Conservation (phyloP, 371 early-diverging fungal species). For the Nematocida parisii region DNA sequence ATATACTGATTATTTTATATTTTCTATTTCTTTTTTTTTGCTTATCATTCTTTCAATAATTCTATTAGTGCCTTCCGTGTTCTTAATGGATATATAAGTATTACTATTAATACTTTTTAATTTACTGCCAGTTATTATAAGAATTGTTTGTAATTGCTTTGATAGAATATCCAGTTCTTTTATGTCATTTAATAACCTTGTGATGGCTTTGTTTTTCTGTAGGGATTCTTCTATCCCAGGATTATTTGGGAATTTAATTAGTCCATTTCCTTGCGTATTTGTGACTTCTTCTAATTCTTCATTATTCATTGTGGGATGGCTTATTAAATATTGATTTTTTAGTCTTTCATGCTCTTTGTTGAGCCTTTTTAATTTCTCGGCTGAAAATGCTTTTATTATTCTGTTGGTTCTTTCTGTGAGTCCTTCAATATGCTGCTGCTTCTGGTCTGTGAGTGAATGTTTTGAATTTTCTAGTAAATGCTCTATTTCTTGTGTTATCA, state of each 20-base stretch:
- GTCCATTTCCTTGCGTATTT: slow-evolving; percentile 31
- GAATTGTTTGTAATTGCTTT: slow-evolving; percentile 55
- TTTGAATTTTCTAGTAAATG: neutral
- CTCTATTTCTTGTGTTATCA: neutral
- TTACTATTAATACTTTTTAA: slow-evolving; percentile 57
- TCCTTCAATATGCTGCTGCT: slow-evolving; percentile 25
- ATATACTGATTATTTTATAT: slow-evolving; percentile 58
- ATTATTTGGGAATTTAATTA: slow-evolving; percentile 62
- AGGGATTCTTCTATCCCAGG: slow-evolving; percentile 63
- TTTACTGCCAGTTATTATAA: slow-evolving; percentile 16
- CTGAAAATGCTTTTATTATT: slow-evolving; percentile 36
- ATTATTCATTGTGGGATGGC: slow-evolving; percentile 66
- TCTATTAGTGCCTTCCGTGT: slow-evolving; percentile 55
- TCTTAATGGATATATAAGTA: slow-evolving; percentile 37
- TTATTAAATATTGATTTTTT: slow-evolving; percentile 63
- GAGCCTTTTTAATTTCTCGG: slow-evolving; percentile 44
- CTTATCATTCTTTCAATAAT: slow-evolving; percentile 60
- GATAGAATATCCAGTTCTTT: slow-evolving; percentile 58
- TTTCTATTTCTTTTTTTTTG: slow-evolving; percentile 57
- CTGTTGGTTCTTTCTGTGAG: slow-evolving; percentile 41
- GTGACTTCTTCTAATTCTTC: slow-evolving; percentile 63
- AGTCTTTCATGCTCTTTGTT: slow-evolving; percentile 63
- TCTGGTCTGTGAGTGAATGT: neutral
- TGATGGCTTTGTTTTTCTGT: slow-evolving; percentile 61
- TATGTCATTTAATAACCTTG: slow-evolving; percentile 58